Evolutionary conservation across 768 basidiomycete genomes (phyloP).

Genomic region (Cystofilobasidium macerans): DNA sequence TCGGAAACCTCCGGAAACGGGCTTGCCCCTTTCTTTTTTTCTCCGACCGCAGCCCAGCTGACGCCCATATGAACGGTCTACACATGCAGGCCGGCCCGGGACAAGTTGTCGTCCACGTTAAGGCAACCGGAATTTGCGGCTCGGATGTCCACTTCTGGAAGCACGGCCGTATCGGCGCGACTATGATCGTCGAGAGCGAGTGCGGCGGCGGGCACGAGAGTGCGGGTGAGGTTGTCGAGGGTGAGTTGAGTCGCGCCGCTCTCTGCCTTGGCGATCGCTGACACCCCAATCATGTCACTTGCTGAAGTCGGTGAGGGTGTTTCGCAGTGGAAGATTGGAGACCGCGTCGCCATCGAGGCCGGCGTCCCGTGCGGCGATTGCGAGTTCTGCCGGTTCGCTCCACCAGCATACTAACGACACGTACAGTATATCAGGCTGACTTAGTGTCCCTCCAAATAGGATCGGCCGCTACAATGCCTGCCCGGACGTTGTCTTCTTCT

Average conservation of each 20-base stretch:
- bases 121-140: conserved; percentile 40
- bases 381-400: conserved; percentile 32
- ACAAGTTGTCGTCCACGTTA: conserved; percentile 38
- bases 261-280: background rate
- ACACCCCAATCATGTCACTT: background rate
- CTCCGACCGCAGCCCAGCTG: background rate
- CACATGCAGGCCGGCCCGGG: conserved; percentile 22
- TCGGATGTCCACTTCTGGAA: conserved; percentile 24
- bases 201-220: conserved; percentile 24
- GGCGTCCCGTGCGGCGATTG: conserved; percentile 38
- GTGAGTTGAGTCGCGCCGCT: background rate
- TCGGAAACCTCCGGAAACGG: too few species aligned
- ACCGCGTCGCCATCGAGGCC: conserved; percentile 32
- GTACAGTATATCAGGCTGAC: background rate
- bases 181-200: conserved; percentile 16
- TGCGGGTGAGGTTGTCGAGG: conserved; percentile 20
- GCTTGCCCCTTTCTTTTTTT: background rate
- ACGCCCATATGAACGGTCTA: too few species aligned
- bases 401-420: background rate
- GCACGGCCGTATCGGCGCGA: conserved; percentile 9
- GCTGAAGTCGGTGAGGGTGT: conserved; percentile 10
- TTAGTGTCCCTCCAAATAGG: conserved; percentile 33
- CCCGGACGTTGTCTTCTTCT: conserved; percentile 40
- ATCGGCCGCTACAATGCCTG: conserved; percentile 42
- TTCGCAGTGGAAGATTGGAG: conserved; percentile 12